Percentiles rank a stretch among this genome's conserved stretches.
Conservation (phyloP, 345 rosid species). For the Dovyalis caffra region DNA sequence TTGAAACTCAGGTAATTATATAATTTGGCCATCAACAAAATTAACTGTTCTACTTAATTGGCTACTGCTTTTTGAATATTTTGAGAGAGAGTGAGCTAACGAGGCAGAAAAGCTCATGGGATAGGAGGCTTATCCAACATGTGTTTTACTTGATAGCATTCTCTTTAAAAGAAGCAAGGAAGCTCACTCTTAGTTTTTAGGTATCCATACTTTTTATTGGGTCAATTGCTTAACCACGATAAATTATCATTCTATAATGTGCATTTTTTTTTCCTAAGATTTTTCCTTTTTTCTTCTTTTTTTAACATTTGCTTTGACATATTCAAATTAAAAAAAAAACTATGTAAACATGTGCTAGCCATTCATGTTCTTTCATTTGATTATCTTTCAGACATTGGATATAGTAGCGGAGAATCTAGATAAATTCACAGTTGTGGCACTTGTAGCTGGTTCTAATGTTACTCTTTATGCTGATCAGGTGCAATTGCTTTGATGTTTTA, state of each 20-base stretch:
- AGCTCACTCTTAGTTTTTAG: background rate
- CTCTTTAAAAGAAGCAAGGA: background rate
- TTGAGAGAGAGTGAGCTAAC: background rate
- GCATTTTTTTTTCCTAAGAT: background rate
- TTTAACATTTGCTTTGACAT: too few relatives aligned
- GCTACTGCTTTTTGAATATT: background rate
- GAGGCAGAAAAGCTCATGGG: background rate
- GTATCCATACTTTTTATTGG: background rate
- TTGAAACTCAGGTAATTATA: constrained; percentile 82
- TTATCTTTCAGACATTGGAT: constrained; percentile 70
- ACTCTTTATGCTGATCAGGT: constrained; percentile 97
- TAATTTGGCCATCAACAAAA: background rate
- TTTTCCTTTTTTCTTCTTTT: too few relatives aligned
- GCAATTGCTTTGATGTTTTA: background rate
- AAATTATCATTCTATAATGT: background rate
- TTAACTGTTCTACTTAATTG: background rate
- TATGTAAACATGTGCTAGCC: background rate
- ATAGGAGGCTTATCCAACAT: background rate
- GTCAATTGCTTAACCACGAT: background rate
- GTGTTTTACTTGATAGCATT: background rate
- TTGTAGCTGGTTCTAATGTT: constrained; percentile 97
- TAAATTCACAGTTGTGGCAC: constrained; percentile 83
- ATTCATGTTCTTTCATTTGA: background rate
- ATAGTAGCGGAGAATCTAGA: constrained; percentile 89
- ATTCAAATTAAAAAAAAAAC: too few relatives aligned